These are phyloP conservation scores for Claviceps sp. DNA, from an alignment of 2,329 filamentous ascomycete genomes.

Conservation along the genomic window DNA sequence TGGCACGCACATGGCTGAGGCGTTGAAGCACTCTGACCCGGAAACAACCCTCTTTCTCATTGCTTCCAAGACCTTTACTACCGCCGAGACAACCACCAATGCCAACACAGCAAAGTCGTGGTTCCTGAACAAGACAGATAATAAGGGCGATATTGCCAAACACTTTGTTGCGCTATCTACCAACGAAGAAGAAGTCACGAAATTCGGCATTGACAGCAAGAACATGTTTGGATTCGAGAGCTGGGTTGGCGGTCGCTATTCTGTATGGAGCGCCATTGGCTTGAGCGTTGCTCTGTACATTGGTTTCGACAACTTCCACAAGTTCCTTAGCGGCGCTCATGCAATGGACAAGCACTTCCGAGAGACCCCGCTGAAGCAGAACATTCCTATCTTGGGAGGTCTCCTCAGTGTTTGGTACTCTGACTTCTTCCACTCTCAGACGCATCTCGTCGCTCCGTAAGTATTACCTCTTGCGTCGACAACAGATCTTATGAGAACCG, in stretches of 20 bases:
- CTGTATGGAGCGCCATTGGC: conserved; percentile 97
- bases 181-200: conserved; percentile 88
- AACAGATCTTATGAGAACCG: neutral
- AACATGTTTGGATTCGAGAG: conserved; percentile 99
- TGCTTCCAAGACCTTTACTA: conserved; percentile 98
- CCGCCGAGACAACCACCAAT: conserved; percentile 92
- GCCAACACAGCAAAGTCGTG: conserved; percentile 93
- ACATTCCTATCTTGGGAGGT: conserved; percentile 86
- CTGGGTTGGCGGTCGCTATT: conserved; percentile 97
- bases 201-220: conserved; percentile 96
- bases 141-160: conserved; percentile 85
- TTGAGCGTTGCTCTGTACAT: conserved; percentile 90
- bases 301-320: conserved; percentile 93
- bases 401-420: conserved; percentile 97
- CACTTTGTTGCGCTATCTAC: conserved; percentile 98
- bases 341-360: conserved; percentile 99
- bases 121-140: conserved; percentile 72
- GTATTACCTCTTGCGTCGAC: conserved; percentile 19
- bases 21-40: conserved; percentile 74
- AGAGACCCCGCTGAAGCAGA: conserved; percentile 78
- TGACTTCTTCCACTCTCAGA: conserved; percentile 97
- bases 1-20: conserved; percentile 93
- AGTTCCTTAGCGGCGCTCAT: conserved; percentile 88
- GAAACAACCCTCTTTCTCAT: conserved; percentile 98
- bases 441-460: conserved; percentile 89